Evolutionary conservation across 106 monocot species (phyloP).

Genomic region (Allium sativum): DNA sequence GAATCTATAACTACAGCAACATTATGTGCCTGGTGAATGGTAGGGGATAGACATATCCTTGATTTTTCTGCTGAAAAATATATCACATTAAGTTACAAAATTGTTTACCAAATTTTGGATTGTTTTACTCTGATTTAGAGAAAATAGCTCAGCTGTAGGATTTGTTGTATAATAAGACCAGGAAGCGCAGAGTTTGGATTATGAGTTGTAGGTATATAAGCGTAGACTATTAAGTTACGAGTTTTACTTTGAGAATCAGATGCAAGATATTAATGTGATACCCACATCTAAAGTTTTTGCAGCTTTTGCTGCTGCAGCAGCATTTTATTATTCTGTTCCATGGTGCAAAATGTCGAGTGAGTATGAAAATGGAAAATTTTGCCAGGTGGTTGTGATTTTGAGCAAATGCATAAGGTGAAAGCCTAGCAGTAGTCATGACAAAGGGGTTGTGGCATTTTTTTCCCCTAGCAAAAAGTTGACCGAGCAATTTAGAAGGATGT

Average conservation of each 20-base stretch:
- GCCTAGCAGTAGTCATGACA: slow-evolving; percentile 5
- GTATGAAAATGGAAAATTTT: not conserved
- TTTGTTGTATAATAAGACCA: slow-evolving; percentile 14
- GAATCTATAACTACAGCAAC: too few species aligned
- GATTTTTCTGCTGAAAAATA: too few species aligned
- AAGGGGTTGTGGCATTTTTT: not conserved
- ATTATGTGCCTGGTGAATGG: too few species aligned
- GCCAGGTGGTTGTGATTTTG: not conserved
- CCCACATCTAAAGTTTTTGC: not conserved
- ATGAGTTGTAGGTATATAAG: slow-evolving; percentile 15
- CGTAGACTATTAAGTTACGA: slow-evolving; percentile 5
- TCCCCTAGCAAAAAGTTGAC: not conserved
- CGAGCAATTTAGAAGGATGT: not conserved
- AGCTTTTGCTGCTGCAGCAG: not conserved
- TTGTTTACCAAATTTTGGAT: too few species aligned
- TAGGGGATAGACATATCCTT: too few species aligned
- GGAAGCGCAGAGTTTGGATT: slow-evolving; percentile 6
- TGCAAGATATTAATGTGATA: not conserved
- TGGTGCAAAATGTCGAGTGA: slow-evolving; percentile 1
- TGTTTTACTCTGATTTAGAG: too few species aligned
- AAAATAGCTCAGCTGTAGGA: slow-evolving; percentile 13
- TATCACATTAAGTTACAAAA: too few species aligned
- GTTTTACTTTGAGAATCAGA: not conserved
- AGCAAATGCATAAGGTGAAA: slow-evolving; percentile 11
- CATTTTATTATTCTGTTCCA: slow-evolving; percentile 7